Evolutionary conservation across 108 stramenopile species (phyloP).

Genomic region (Pinguiococcus pyrenoidosus): DNA sequence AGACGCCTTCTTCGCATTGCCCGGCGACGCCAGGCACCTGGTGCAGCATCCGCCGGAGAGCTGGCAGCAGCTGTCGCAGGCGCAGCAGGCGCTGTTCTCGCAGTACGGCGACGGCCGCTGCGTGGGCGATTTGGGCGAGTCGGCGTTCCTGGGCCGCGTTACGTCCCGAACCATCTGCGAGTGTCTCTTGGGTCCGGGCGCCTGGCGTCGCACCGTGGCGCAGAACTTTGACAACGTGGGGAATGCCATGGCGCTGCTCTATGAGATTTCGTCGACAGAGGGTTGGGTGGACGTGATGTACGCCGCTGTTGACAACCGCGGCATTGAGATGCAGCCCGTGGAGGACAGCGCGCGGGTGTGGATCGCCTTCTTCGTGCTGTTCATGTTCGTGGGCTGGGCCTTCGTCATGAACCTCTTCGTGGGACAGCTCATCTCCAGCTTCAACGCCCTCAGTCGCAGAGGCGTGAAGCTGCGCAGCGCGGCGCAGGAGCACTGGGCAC

Average conservation of each 20-base stretch:
- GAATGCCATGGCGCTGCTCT: constrained; percentile 33
- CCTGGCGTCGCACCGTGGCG: constrained; percentile 8
- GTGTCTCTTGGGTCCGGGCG: constrained; percentile 5
- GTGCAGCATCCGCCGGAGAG: not conserved
- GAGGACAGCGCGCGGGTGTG: constrained; percentile 14
- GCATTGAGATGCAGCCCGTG: constrained; percentile 36
- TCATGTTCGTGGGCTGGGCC: constrained; percentile 48
- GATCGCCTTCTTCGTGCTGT: constrained; percentile 42
- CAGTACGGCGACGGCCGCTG: constrained; percentile 4
- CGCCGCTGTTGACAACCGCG: constrained; percentile 41
- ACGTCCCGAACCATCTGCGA: constrained; percentile 1
- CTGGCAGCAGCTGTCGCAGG: not conserved
- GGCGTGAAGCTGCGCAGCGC: constrained; percentile 33
- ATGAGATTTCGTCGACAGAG: constrained; percentile 53
- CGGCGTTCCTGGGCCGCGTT: not conserved
- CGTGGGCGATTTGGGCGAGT: not conserved
- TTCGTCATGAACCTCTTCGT: constrained; percentile 59
- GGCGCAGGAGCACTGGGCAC: constrained; percentile 42
- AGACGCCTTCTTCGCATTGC: constrained; percentile 7
- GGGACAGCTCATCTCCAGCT: constrained; percentile 54
- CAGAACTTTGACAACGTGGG: constrained; percentile 44
- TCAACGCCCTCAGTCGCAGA: constrained; percentile 36
- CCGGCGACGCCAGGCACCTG: not conserved
- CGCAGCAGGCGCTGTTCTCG: constrained; percentile 14
- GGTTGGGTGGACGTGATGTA: constrained; percentile 45